Base-by-base conservation (phyloP, 1,284 basidiomycete species). In the Cystobasidium sp. region DNA sequence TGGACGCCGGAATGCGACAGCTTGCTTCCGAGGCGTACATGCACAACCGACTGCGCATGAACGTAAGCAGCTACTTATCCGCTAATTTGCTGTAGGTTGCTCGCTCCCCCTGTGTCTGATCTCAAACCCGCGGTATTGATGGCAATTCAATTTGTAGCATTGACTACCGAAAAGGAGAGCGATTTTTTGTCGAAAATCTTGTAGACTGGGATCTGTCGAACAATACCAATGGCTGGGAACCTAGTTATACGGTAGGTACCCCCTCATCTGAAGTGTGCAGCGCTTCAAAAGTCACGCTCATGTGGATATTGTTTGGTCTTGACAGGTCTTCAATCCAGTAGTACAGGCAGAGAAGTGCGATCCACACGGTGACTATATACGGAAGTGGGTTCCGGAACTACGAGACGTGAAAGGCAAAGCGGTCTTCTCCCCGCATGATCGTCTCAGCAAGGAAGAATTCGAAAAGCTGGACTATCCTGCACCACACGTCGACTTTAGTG, bases 1-100 rank as follows among this genome's bases (percentile, higher is more conserved):
- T 97, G 6, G 94, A 97, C 79, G 93, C 94, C 3, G 85, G 89
- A 0, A 94, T 96, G 91, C 85, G 94, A 24, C 92, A 93, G 78
- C 77, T 78, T 47, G 75, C 78, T n/a, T 66, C 46, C 3, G 75
- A 78, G 83, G 88, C 87, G 3, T 90, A 88, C 87, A 88, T 92
- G 84, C 91, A 93, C 81, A 93, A 94, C 80, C 31, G 51, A 22
- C n/a, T 89, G 70, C 84, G 94, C 76, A 97, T 96, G 94, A 91
- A 93, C 56, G 84, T 87, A 1, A 79, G 79, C 58, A 81, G 80
- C 79, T 81, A 81, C 67, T 75, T 81, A 14, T 81, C 78, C 51
- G 80, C 80, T 22, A 80, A 81, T 51, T 68, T 81, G 9, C 75
- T 81, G 51, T 66, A 20, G 18, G 31, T 70, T 43, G 37, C n/a